Conservation (phyloP, 2,329 filamentous ascomycete species). For the Mycocentrospora acerina region DNA sequence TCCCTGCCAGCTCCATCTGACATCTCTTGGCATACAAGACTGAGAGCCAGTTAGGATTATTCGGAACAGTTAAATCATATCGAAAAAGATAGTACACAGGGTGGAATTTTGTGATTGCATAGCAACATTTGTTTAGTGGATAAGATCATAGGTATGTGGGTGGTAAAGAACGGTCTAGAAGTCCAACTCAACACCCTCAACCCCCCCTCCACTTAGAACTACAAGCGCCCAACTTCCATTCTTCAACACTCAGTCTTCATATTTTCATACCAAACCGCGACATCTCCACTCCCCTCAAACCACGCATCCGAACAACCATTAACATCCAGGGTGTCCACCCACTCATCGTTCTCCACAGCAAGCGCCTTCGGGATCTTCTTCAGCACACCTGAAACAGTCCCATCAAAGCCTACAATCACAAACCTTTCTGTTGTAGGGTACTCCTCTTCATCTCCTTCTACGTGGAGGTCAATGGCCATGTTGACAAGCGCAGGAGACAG, state of each 20-base stretch:
- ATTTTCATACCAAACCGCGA: slow-evolving; percentile 13
- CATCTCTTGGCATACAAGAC: too few relatives aligned
- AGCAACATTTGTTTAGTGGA: too few relatives aligned
- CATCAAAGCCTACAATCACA: slow-evolving; percentile 21
- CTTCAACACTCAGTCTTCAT: too few relatives aligned
- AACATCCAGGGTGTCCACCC: slow-evolving; percentile 30
- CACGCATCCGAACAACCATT: slow-evolving; percentile 27
- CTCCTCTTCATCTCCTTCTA: slow-evolving; percentile 3
- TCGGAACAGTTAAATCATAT: too few relatives aligned
- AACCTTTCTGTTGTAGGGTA: slow-evolving; percentile 2
- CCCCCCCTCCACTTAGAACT: not conserved
- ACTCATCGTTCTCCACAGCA: slow-evolving; percentile 30
- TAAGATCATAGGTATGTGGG: not conserved
- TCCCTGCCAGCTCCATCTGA: too few relatives aligned
- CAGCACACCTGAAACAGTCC: slow-evolving; percentile 14
- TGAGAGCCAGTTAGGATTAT: too few relatives aligned
- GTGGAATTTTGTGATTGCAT: too few relatives aligned
- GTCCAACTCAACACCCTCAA: not conserved
- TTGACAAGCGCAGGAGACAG: not conserved
- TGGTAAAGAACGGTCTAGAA: not conserved
- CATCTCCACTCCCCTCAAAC: slow-evolving; percentile 32
- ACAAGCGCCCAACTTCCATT: slow-evolving; percentile 3
- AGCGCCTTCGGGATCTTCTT: slow-evolving; percentile 24
- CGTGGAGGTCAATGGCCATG: not conserved
- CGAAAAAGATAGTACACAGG: too few relatives aligned